Evolutionary conservation across 2,329 filamentous ascomycete species (phyloP), one percentile per base, ranked within the genome.

Genomic region (Talaromyces sp.): DNA sequence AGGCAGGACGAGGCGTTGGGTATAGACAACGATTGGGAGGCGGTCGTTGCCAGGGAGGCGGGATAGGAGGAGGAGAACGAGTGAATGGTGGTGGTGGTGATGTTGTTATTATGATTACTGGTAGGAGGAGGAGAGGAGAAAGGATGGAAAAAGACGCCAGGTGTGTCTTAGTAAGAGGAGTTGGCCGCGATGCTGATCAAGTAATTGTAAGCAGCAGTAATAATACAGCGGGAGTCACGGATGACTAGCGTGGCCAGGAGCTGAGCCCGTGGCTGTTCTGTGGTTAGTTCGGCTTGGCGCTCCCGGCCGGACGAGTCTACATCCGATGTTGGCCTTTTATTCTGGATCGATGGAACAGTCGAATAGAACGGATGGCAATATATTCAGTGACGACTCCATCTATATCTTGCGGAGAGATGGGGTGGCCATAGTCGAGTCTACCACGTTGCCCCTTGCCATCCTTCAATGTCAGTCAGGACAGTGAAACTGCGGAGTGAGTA

Each of bases 221-320:
- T 31, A 31, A 52, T 27, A 52, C n/a, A 10, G 52, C 52, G 52
- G 52, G 52, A 37, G 33, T 56, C 33, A 56, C 52, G 52, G 52
- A 56, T 56, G 52, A 13, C 31, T 56, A 56, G 52, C 52, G 52
- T 24, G 52, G 52, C 14, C 52, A 56, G 52, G 52, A 56, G 52
- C 52, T 37, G 33, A 56, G 52, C 52, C 52, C 31, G 16, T 54
- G 50, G 49, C 49, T 52, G 49, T 52, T 54, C 49, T 35, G 9
- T 54, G 16, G 8, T 54, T 54, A 22, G 50, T 33, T 37, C 16
- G 52, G 52, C 52, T 56, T 56, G 52, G 52, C 52, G 31, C 31
- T 56, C 9, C 31, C 50, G 14, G 52, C 10, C 52, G 52, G 50
- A 22, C 52, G 19, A 56, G 10, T 31, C n/a, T 39, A 33, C 52